A percentile compares a stretch with the other conserved stretches of the same genome.
These are phyloP conservation scores for Discostella stelligeroides DNA, from an alignment of 108 stramenopile genomes.

Conservation along the genomic window DNA sequence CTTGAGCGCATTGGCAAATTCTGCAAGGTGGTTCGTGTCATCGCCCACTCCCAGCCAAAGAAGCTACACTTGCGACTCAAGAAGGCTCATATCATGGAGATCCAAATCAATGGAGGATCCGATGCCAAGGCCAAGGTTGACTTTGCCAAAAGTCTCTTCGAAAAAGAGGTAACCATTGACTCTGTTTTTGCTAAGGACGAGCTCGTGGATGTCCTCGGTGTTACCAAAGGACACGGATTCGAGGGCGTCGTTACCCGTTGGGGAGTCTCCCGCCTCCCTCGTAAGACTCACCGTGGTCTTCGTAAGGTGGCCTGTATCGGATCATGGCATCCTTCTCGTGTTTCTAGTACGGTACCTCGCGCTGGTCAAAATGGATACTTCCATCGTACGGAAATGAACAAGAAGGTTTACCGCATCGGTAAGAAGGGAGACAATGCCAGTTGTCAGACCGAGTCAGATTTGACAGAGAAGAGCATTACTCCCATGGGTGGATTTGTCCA, in stretches of 20 bases:
- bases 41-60: constrained; percentile 98
- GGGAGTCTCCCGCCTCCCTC: constrained; percentile 99
- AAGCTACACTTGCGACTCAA: constrained; percentile 97
- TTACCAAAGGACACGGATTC: constrained; percentile 98
- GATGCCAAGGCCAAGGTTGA: constrained; percentile 97
- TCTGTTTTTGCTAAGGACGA: constrained; percentile 97
- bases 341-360: constrained; percentile 95
- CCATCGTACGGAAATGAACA: constrained; percentile 99
- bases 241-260: constrained; percentile 99
- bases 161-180: constrained; percentile 96
- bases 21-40: constrained; percentile 97
- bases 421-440: constrained; percentile 94
- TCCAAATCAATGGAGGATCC: constrained; percentile 98
- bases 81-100: constrained; percentile 99
- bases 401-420: constrained; percentile 99
- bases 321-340: constrained; percentile 99
- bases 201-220: constrained; percentile 95
- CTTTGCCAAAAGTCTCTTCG: constrained; percentile 97
- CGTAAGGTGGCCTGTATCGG: constrained; percentile 99
- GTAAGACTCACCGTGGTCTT: constrained; percentile 99
- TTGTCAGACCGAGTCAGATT: constrained; percentile 96
- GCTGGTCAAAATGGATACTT: constrained; percentile 99
- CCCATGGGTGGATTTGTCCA: constrained; percentile 99
- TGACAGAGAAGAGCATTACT: constrained; percentile 98
- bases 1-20: constrained; percentile 98